Evolutionary conservation across 1,139 yeast genomes (phyloP), one percentile per base, ranked within the genome.

Genomic region (Pichia norvegensis): DNA sequence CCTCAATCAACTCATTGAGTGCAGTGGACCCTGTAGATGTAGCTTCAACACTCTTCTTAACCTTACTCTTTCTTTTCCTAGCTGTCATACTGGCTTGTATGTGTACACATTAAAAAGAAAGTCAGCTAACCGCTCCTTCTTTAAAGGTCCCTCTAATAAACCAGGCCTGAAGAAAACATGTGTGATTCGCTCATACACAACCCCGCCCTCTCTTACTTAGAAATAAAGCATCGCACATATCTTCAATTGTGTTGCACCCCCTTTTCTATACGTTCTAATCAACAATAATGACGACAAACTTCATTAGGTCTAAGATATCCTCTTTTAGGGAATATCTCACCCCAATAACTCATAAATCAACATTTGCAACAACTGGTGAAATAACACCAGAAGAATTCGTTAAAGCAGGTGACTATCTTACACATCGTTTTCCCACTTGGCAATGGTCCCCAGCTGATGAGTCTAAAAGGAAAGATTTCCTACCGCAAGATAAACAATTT

Each of bases 391-490:
- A 85, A 49, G 97, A 90, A 63, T 90, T 88, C 65, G 88, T 87
- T 10, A 72, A 69, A 46, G 96, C 97, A 6, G 97, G 97, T n/a
- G 96, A 90, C 59, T 88, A 85, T 62, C 68, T 92, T 50, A 92
- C 82, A 33, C 80, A 79, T 65, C 85, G 85, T 70, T 92, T 94
- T 64, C 97, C 98, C 2, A 94, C 97, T 0, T 92, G 99, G 98
- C 78, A 81, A 53, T 92, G 99, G 98, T 73, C 82, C 8, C 68
- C 81, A 4, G 81, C 87, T 10, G 82, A 94, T 20, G 69, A 74
- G 11, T 65, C 70, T 7, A 76, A 74, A 56, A 74, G 67, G 45
- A 76, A 85, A 55, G 82, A 79, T 51, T 92, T 87, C 58, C 67
- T 92, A 51, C 98, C 98, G 0, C 66, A 69, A 1, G 92, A 86